Base-by-base conservation (phyloP, 2,329 filamentous ascomycete species). In the Davidsoniella virescens region DNA sequence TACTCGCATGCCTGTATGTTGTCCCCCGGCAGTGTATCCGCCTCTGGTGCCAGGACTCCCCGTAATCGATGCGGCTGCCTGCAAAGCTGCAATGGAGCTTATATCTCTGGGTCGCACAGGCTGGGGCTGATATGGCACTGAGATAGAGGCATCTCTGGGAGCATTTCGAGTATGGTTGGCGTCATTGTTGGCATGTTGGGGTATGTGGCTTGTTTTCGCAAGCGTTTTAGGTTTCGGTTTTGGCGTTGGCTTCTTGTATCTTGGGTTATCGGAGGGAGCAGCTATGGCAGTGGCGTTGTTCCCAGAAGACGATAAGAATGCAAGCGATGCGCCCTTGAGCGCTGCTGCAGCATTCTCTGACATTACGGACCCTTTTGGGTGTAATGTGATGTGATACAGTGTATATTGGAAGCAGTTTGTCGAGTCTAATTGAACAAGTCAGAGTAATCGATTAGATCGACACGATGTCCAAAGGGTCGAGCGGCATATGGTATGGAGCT, bases 261-360 rank as follows among this genome's bases (percentile, higher is more conserved):
- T 17, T 37, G 20, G 7, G 5, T 29, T 29, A 29, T n/a, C 4
- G 47, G 26, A 6, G 47, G 29, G 7, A 7, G 36, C 17, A 23
- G 18, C 7, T 33, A 14, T 20, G 4, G 43, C 25, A 26, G 43
- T n/a, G 23, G 14, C 8, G 44, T 12, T 18, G 14, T 14, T n/a
- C 9, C 16, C 17, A 39, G 44, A 23, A 4, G 44, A 46, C 33
- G 33, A 47, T 25, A n/a, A 39, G 33, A 47, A 47, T 2, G 44
- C 44, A 5, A 47, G 44, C 16, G 18, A 25, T 7, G 44, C 44
- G 44, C 44, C 44, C 44, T 47, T 20, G n/a, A 47, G 44, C 14
- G 44, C 47, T 42, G 47, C 47, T 23, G 47, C 47, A 25, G 47
- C 39, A 25, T 49, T 49, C 29, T 49, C 40, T 2, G 39, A 49